Base-by-base conservation (phyloP, 768 basidiomycete genomes). In the Butyriboletus loyo region DNA sequence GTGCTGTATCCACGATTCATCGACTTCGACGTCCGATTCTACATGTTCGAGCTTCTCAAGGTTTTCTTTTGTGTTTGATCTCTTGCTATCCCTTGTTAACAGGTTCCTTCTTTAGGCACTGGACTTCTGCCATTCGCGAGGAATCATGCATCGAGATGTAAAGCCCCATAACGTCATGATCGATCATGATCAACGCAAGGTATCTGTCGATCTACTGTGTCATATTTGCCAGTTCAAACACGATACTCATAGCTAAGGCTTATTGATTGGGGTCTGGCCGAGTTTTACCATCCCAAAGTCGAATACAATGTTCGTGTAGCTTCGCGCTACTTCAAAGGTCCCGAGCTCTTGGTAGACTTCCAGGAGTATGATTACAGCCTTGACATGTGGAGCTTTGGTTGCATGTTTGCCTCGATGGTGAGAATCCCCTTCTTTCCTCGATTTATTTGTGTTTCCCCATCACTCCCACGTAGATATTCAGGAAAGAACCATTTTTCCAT, bases 81-180 rank as follows among this genome's bases (percentile, higher is more conserved):
- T 28, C 30, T 31, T 31, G 27, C 40, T 46, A 24, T 43, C 30
- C 42, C 27, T 47, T 15, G 25, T 50, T 28, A 31, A 45, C 38
- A 7, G 42, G 42, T 35, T 50, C 22, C 11, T 47, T 46, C 40
- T 44, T 37, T 53, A 92, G 90, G 96, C 96, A 5, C 76, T 98
- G 67, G 96, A 98, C 72, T 98, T 86, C 70, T 98, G 96, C 64
- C 96, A 98, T 72, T 98, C 96, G 28, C 93, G 95, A 63, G 96
- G 96, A 9, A 98, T 98, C 69, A 98, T 98, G 93, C 95, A 98
- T 69, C 79, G 96, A 61, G 96, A 98, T 68, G 96, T 98, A 53
- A 98, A 98, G 68, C 96, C 96, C 13, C 94, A 97, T 73, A 98
- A 98, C 71, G 93, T 98, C 49, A 98, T 98, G 94, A 98, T 98